phyloP scores from a whole-genome alignment of 768 basidiomycete genomes.

The Kwoniella bestiolae region DNA sequence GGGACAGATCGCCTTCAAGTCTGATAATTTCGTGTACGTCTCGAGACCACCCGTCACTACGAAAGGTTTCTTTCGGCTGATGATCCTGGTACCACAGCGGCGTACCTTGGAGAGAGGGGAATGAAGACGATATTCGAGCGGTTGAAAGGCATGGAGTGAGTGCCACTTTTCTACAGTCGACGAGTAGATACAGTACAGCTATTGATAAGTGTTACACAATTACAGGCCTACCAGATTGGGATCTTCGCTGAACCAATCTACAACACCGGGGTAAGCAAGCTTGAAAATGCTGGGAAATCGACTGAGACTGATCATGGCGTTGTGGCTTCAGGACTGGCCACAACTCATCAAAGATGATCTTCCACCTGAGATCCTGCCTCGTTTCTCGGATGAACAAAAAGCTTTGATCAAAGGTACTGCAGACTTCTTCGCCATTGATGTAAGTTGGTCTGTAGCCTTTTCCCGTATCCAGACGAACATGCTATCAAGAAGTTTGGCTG shows the following conservation, averaged over 20 bases:
- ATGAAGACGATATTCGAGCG: conserved; percentile 59
- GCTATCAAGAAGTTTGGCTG: not conserved
- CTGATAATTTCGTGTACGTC: conserved; percentile 60
- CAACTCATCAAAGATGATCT: conserved; percentile 63
- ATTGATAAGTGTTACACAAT: not conserved
- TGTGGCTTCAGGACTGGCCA: conserved; percentile 60
- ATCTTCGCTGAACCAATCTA: conserved; percentile 64
- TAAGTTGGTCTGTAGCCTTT: conserved; percentile 17
- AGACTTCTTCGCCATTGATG: conserved; percentile 65
- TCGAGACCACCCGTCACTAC: no score
- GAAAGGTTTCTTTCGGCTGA: not conserved
- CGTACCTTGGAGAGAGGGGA: conserved; percentile 38
- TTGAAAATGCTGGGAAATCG: not conserved
- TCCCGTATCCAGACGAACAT: not conserved
- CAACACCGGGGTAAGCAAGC: conserved; percentile 58
- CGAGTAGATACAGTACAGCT: not conserved
- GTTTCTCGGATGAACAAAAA: conserved; percentile 62
- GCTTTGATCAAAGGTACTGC: conserved; percentile 61
- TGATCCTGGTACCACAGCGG: not conserved
- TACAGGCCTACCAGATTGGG: conserved; percentile 62
- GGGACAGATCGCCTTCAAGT: conserved; percentile 62
- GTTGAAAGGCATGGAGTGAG: conserved; percentile 61
- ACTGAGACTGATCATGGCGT: not conserved
- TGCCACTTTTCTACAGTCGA: not conserved
- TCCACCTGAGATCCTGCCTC: conserved; percentile 61